Evolutionary conservation across 176 grass and related monocot genomes (phyloP).

Genomic region (Ananas comosus): DNA sequence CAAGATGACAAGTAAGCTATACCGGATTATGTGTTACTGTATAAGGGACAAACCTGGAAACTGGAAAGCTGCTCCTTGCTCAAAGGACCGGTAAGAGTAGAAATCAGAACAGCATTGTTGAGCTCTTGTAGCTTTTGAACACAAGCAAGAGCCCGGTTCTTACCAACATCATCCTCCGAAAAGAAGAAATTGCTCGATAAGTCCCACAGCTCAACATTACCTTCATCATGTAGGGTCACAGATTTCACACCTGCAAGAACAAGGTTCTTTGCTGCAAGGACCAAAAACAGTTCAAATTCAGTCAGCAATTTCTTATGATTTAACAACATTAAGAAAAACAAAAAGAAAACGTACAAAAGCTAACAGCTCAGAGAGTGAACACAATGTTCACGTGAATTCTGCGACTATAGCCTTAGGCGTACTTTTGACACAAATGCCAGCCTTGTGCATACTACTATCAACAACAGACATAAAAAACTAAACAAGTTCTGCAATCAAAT

Average conservation of each 20-base stretch:
- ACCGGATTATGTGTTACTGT: not conserved
- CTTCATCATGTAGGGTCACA: conserved; percentile 61
- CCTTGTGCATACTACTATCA: no score
- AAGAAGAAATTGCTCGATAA: conserved; percentile 80
- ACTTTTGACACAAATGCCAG: no score
- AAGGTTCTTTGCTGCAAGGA: conserved; percentile 74
- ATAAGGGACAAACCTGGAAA: conserved; percentile 46
- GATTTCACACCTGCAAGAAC: conserved; percentile 77
- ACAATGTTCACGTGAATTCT: not conserved
- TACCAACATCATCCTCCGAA: conserved; percentile 61
- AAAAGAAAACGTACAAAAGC: conserved; percentile 3
- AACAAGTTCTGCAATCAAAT: no score
- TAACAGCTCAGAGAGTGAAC: not conserved
- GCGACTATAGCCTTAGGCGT: no score
- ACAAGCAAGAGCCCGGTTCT: conserved; percentile 54
- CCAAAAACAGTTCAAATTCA: not conserved
- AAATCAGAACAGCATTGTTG: conserved; percentile 71
- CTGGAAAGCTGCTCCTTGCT: conserved; percentile 56
- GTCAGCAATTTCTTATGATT: not conserved
- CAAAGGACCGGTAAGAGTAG: conserved; percentile 41
- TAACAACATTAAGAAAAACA: not conserved
- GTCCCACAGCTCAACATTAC: conserved; percentile 70
- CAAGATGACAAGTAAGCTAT: not conserved
- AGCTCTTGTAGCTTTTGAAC: conserved; percentile 70
- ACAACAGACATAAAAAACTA: no score